phyloP scores from a whole-genome alignment of 345 rosid genomes.

The Brassica juncea region DNA sequence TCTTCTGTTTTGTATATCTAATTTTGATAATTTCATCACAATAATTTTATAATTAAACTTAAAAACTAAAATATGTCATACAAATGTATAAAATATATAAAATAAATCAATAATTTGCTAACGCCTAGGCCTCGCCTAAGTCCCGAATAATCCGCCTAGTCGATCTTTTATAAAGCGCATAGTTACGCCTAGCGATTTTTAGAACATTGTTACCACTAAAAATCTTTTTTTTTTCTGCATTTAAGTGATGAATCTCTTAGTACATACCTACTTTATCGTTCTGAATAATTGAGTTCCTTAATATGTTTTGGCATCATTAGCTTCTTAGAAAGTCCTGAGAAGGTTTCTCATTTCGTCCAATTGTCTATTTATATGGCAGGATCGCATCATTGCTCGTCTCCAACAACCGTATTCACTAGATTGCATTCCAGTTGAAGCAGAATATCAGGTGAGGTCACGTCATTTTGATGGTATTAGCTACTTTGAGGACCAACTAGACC shows the following conservation, averaged over 20 bases:
- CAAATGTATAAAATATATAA: too few species aligned
- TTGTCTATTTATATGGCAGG: constrained; percentile 48
- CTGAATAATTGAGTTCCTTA: background rate
- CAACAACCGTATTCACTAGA: constrained; percentile 98
- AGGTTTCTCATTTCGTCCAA: background rate
- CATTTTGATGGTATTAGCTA: constrained; percentile 1
- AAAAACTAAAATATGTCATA: too few species aligned
- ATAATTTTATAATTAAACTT: too few species aligned
- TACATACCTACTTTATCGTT: background rate
- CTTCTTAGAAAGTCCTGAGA: background rate
- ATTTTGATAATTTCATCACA: too few species aligned
- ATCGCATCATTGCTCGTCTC: constrained; percentile 96
- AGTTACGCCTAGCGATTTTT: too few species aligned
- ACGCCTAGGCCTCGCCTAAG: too few species aligned
- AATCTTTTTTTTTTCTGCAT: background rate
- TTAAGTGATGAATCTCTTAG: background rate
- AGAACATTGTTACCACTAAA: background rate
- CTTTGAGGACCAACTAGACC: constrained; percentile 2
- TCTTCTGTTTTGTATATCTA: too few species aligned
- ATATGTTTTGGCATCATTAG: background rate
- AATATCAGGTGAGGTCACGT: constrained; percentile 73
- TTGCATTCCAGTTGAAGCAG: constrained; percentile 99
- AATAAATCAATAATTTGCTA: too few species aligned
- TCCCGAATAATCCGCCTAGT: too few species aligned
- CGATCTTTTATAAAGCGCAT: too few species aligned